A percentile compares a stretch with the other conserved stretches of the same genome.
These are phyloP conservation scores for Rhizopogon salebrosus DNA, from an alignment of 768 basidiomycete species.

Conservation along the genomic window DNA sequence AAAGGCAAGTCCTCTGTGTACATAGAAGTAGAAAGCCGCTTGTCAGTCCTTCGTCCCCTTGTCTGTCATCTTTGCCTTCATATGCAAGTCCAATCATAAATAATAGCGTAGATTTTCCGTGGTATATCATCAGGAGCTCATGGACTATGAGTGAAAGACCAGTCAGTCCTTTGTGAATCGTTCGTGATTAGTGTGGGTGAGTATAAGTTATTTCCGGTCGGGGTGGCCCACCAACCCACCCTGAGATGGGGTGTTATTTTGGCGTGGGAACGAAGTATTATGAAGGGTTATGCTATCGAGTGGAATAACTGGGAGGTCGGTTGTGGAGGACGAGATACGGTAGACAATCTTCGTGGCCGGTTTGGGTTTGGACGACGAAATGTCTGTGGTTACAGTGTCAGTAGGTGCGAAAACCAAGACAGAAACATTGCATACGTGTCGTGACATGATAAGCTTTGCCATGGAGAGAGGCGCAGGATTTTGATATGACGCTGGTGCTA, in stretches of 20 bases:
- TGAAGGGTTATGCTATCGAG: constrained; percentile 24
- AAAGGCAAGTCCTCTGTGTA: constrained; percentile 13
- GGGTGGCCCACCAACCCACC: not conserved
- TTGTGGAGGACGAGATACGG: constrained; percentile 23
- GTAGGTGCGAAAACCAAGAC: constrained; percentile 4
- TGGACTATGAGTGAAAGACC: constrained; percentile 11
- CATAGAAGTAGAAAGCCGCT: constrained; percentile 24
- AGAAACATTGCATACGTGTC: constrained; percentile 34
- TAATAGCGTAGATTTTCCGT: constrained; percentile 14
- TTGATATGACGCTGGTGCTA: constrained; percentile 40
- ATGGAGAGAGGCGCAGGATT: constrained; percentile 40
- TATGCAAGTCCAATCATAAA: constrained; percentile 17
- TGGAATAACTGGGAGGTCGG: constrained; percentile 29
- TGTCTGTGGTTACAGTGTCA: constrained; percentile 18
- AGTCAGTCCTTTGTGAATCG: constrained; percentile 11
- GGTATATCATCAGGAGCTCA: constrained; percentile 23
- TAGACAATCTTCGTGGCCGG: constrained; percentile 18
- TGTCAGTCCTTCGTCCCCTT: constrained; percentile 20
- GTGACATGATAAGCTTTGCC: constrained; percentile 51
- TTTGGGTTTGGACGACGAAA: constrained; percentile 28
- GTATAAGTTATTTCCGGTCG: constrained; percentile 24
- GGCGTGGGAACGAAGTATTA: constrained; percentile 10
- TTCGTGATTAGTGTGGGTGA: constrained; percentile 25
- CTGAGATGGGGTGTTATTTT: constrained; percentile 11
- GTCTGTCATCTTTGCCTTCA: constrained; percentile 3